phyloP scores from a whole-genome alignment of 2,329 filamentous ascomycete species.

The Huntiella decipiens region DNA sequence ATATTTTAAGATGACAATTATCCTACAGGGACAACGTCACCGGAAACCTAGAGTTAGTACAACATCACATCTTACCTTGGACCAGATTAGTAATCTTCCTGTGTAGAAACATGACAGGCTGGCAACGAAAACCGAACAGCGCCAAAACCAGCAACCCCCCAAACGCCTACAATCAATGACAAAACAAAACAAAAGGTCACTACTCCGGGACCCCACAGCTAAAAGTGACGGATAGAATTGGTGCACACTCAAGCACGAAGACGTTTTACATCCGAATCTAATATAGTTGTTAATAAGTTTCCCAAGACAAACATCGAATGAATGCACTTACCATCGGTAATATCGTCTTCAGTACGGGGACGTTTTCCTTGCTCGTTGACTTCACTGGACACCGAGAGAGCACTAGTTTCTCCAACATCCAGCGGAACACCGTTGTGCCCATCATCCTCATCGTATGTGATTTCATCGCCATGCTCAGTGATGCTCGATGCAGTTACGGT shows the following conservation, averaged over 20 bases:
- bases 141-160: background rate
- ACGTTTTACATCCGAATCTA: constrained; percentile 5
- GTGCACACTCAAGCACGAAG: constrained; percentile 1
- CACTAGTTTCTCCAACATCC: constrained; percentile 9
- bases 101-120: background rate
- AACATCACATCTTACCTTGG: background rate
- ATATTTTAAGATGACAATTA: background rate
- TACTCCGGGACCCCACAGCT: background rate
- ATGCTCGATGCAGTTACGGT: constrained; percentile 5
- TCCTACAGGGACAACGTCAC: background rate
- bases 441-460: constrained; percentile 11
- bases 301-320: background rate
- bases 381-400: constrained; percentile 6
- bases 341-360: constrained; percentile 2
- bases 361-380: constrained; percentile 11
- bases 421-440: constrained; percentile 7
- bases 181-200: constrained; percentile 1
- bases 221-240: background rate
- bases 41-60: constrained; percentile 1
- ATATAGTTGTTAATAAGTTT: background rate
- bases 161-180: background rate
- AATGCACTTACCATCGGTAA: constrained; percentile 7
- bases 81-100: background rate
- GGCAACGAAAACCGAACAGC: background rate
- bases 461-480: constrained; percentile 11